Conservation (phyloP, 225 moss, liverwort and hornwort species). For the Ulota crispa region DNA sequence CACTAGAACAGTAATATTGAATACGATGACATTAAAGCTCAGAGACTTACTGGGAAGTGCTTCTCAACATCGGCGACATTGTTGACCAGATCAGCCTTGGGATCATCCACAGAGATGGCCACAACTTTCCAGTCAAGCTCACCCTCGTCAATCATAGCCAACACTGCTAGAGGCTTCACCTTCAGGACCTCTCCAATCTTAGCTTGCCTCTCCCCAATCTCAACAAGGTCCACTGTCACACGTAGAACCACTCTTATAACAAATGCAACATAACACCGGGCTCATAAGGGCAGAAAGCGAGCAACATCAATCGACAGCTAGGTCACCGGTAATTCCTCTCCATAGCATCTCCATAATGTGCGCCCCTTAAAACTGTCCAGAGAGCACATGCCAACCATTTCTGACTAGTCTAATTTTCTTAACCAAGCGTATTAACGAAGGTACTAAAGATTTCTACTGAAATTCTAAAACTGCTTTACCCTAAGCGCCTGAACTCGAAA, state of each 20-base stretch:
- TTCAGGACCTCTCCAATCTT: conserved; percentile 86
- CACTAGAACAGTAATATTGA: background rate
- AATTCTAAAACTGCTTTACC: background rate
- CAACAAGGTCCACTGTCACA: conserved; percentile 89
- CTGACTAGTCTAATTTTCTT: background rate
- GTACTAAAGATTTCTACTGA: background rate
- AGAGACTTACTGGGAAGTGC: conserved; percentile 78
- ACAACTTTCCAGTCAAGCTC: conserved; percentile 99
- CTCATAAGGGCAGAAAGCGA: background rate
- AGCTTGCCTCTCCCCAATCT: conserved; percentile 88
- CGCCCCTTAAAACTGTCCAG: background rate
- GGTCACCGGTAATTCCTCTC: background rate
- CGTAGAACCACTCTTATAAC: background rate
- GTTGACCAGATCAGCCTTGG: conserved; percentile 81
- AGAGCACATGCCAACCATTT: background rate
- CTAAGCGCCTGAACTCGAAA: no score
- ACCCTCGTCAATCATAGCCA: conserved; percentile 99
- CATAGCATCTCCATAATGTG: background rate
- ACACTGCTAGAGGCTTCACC: conserved; percentile 86
- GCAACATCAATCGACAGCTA: background rate
- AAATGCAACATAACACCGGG: background rate
- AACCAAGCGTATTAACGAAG: background rate
- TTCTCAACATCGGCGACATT: conserved; percentile 79
- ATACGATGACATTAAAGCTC: background rate
- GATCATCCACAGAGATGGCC: conserved; percentile 86